These are phyloP conservation scores for Wickerhamiella spandovensis DNA, from an alignment of 805 yeast genomes.

Conservation along the genomic window DNA sequence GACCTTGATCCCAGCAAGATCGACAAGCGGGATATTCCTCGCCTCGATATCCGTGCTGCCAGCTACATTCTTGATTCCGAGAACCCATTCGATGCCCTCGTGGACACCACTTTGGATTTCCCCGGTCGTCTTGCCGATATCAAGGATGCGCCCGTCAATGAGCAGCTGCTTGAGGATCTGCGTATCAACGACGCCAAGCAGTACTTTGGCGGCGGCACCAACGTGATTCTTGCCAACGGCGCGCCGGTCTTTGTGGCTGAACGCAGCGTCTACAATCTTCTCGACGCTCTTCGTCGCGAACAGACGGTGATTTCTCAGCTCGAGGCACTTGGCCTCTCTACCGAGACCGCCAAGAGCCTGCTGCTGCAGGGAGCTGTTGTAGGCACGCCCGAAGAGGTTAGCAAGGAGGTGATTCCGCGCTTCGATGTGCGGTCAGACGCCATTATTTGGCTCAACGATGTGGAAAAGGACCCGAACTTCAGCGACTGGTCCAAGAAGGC, in stretches of 20 bases:
- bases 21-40: constrained; percentile 16
- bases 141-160: constrained; percentile 16
- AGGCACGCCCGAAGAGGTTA: constrained; percentile 9
- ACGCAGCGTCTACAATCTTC: constrained; percentile 20
- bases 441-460: constrained; percentile 63
- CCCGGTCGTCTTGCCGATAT: constrained; percentile 40
- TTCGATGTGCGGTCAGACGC: constrained; percentile 26
- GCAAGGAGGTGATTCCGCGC: constrained; percentile 9
- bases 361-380: constrained; percentile 8
- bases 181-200: constrained; percentile 14
- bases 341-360: constrained; percentile 22
- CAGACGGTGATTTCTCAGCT: constrained; percentile 17
- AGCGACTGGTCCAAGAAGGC: constrained; percentile 32
- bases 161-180: constrained; percentile 14
- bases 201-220: constrained; percentile 18
- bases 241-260: constrained; percentile 36
- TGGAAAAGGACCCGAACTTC: constrained; percentile 51
- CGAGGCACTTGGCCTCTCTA: constrained; percentile 24
- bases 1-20: constrained; percentile 15
- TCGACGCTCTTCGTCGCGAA: constrained; percentile 31
- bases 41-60: constrained; percentile 23
- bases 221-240: constrained; percentile 52
- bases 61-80: constrained; percentile 24
- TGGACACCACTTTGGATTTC: constrained; percentile 34
- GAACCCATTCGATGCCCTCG: constrained; percentile 29